Evolutionary conservation across 2,329 filamentous ascomycete species (phyloP).

Genomic region (Pseudogymnoascus pannorum): DNA sequence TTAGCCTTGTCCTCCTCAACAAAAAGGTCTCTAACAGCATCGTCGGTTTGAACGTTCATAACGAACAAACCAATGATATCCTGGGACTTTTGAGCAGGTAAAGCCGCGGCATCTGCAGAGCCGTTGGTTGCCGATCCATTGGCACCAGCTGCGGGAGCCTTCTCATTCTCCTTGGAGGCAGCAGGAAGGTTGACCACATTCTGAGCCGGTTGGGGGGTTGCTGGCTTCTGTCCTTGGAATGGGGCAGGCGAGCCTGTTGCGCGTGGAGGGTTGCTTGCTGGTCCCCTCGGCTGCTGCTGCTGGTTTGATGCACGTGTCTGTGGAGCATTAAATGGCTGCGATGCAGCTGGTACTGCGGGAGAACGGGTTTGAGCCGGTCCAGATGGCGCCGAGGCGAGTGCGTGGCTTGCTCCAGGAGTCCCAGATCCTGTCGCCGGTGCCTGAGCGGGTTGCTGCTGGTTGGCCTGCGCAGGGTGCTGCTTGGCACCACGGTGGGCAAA

Average conservation of each 20-base stretch:
- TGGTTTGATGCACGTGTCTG: slow-evolving; percentile 22
- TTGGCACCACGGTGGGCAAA: slow-evolving; percentile 93
- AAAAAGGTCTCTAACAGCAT: slow-evolving; percentile 76
- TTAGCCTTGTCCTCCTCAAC: slow-evolving; percentile 75
- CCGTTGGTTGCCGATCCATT: slow-evolving; percentile 46
- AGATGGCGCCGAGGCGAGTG: slow-evolving; percentile 27
- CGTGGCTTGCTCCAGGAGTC: slow-evolving; percentile 28
- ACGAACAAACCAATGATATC: slow-evolving; percentile 82
- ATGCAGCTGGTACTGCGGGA: slow-evolving; percentile 21
- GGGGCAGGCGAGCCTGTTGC: slow-evolving; percentile 27
- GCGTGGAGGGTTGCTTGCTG: slow-evolving; percentile 23
- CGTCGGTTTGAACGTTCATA: slow-evolving; percentile 74
- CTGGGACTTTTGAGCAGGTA: slow-evolving; percentile 56
- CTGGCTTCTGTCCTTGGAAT: slow-evolving; percentile 34
- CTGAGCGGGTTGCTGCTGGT: slow-evolving; percentile 28
- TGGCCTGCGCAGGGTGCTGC: slow-evolving; percentile 43
- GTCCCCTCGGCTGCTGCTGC: slow-evolving; percentile 26
- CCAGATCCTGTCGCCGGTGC: slow-evolving; percentile 30
- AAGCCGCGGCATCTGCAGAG: slow-evolving; percentile 43
- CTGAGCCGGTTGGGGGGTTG: slow-evolving; percentile 36
- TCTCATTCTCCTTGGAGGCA: slow-evolving; percentile 52
- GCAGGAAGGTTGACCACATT: slow-evolving; percentile 29
- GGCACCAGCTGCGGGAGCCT: slow-evolving; percentile 34
- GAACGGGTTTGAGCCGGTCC: slow-evolving; percentile 24
- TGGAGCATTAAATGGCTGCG: slow-evolving; percentile 22